A percentile compares a stretch with the other conserved stretches of the same genome.
These are phyloP conservation scores for Rhodotorula graminis DNA, from an alignment of 768 basidiomycete species.

Conservation along the genomic window DNA sequence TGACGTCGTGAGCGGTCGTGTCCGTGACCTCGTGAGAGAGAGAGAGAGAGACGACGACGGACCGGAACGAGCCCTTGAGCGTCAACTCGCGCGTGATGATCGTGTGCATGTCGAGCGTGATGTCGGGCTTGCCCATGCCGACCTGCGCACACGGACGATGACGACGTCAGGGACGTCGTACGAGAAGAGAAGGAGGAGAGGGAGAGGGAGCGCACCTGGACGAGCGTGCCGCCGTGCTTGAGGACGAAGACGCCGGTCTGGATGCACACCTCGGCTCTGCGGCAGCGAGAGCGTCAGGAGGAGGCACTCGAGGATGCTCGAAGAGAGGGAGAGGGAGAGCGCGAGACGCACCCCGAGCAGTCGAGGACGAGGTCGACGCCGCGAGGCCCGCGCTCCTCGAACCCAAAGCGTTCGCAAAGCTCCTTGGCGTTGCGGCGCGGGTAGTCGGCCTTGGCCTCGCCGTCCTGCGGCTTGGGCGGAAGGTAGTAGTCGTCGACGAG, in stretches of 20 bases:
- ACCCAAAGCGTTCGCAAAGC: constrained; percentile 62
- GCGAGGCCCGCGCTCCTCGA: constrained; percentile 65
- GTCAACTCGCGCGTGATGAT: constrained; percentile 64
- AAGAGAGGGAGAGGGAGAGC: constrained; percentile 61
- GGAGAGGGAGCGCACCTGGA: constrained; percentile 24
- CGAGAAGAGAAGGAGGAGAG: no score
- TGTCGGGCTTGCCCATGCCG: constrained; percentile 76
- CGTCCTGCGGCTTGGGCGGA: constrained; percentile 57
- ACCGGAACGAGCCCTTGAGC: constrained; percentile 89
- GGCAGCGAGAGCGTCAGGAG: neutral
- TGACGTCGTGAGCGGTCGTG: neutral
- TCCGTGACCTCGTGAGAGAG: neutral
- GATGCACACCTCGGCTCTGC: constrained; percentile 73
- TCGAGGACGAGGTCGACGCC: constrained; percentile 83
- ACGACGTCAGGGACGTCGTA: neutral
- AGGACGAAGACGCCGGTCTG: constrained; percentile 75
- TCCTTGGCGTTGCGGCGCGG: constrained; percentile 55
- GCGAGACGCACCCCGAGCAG: constrained; percentile 63
- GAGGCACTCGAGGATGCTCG: constrained; percentile 69
- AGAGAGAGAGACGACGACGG: constrained; percentile 49
- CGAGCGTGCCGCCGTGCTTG: constrained; percentile 62
- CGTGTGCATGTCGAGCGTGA: constrained; percentile 60
- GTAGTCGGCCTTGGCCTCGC: constrained; percentile 66
- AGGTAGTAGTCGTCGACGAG: constrained; percentile 60
- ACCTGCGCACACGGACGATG: constrained; percentile 52